Evolutionary conservation across 2,329 filamentous ascomycete species (phyloP), one percentile per base, ranked within the genome.

Genomic region (Aspergillus latus): DNA sequence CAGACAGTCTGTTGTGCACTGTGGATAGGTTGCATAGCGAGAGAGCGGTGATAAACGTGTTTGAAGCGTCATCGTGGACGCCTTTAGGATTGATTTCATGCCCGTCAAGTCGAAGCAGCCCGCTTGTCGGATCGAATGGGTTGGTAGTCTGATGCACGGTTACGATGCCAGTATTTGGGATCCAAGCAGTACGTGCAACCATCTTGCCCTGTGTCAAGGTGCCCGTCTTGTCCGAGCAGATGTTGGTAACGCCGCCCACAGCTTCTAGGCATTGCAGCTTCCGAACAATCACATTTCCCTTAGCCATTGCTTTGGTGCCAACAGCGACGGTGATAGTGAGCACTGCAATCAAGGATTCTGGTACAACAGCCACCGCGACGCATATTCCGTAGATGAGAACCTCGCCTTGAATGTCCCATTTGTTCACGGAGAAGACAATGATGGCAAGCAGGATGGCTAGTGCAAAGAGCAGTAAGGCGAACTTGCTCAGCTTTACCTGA

Each of bases 401-500:
- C 65, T 85, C 82, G 52, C 80, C 78, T 13, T 80, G 78, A 37
- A 81, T 74, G 54, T 81, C 74, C 68, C 84, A 85, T 32, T 77
- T 70, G 69, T 81, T 85, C 57, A 82, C 82, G 1, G 80, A 83
- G 60, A 86, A 82, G 21, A 86, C 83, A 62, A 86, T 85, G 62
- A 87, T 82, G 10, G 84, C 83, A 45, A 84, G 76, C 8, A 86
- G 63, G 42, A 86, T 79, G 5, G 84, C 92, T 49, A 91, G 82
- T 46, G 81, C 85, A 67, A 96, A 95, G 2, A 96, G 83, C 3
- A 90, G 70, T 43, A 94, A 85, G 29, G 92, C 91, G 66, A 96
- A 87, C 73, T 92, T 91, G 76, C 88, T 90, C 50, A 96, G 81
- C 68, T 90, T 93, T 62, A 88, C 87, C 75, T 95, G 90, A 45